Base-by-base conservation (phyloP, 352 stramenopile species). In the Phytophthora agathidicida region DNA sequence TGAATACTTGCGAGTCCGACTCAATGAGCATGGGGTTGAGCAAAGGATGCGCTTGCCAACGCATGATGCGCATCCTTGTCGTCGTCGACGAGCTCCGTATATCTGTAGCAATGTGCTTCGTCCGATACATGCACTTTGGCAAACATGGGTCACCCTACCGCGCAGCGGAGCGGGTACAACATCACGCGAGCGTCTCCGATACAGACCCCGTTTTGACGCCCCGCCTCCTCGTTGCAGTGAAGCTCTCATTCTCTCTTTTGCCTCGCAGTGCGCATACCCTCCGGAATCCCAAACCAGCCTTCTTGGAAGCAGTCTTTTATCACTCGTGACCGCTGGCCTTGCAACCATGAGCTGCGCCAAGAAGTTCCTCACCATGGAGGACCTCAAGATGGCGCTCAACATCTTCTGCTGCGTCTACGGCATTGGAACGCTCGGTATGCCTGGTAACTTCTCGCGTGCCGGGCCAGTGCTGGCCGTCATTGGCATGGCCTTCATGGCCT, bases 401-500 rank as follows among this genome's bases (percentile, higher is more conserved):
- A 65, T 65, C 38, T 65, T 65, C 31, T 62, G 53, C 44, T 62
- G 53, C 43, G 53, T 62, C 53, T 63, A 63, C 54, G 54, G 54
- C 36, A 63, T 65, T 33, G 56, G 56, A 26, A 59, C 56, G n/a
- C 56, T 65, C 16, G 56, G 56, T 37, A 65, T 65, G 56, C 46
- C 56, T 11, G 54, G 54, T 23, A 64, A 64, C 44, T 64, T 64
- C 35, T 62, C 53, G 24, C 53, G 53, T 27, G 32, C 53, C 16
- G 53, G 53, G 4, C 53, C 43, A 19, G 54, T 63, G 17, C 43
- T 69, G 22, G 68, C 64, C 39, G 61, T 57, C 19, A 55, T 73
- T 27, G 64, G 58, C 10, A 60, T 72, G 52, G 45, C 55, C 28
- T 77, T 77, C 52, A 77, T 77, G 68, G 68, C 68, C 17, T 71